Evolutionary conservation across 169 alveolate species (phyloP), one percentile per base, ranked within the genome.

Genomic region (Eimeria acervulina): DNA sequence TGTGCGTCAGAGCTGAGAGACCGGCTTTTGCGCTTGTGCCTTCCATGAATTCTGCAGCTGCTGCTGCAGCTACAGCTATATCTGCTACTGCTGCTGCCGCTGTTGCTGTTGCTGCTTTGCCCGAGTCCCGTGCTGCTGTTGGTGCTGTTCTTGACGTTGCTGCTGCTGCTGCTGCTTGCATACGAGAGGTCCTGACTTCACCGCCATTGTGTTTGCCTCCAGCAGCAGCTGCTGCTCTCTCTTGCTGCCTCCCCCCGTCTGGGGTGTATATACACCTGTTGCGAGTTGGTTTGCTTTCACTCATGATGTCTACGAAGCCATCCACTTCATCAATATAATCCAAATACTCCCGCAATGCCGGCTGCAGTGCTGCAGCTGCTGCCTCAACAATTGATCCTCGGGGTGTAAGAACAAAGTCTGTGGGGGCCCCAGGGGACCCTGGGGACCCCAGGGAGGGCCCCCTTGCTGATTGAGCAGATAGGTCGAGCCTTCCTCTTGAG

Each of bases 401-500:
- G 26, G 90, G 90, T n/a, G 90, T 81, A 1, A 81, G 23, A 0
- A 81, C 90, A 26, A 81, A 81, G 21, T 81, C 90, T 10, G 68
- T 28, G 15, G 85, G 85, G 85, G 85, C 85, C 85, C 85, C 85
- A 3, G 52, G 55, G 85, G 85, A 59, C 85, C 85, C 55, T 59
- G n/a, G n/a, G n/a, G n/a, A n/a, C n/a, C n/a, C n/a, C n/a, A n/a
- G n/a, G n/a, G n/a, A n/a, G n/a, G 83, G 40, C 51, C 51, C 83
- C 83, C 51, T n/a, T 61, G 72, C 72, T 61, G 72, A 12, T 61
- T 12, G 31, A 21, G 72, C 40, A 31, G 33, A 26, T 8, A 12
- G 40, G 2, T 19, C 31, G 55, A 28, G 59, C 21, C 61, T 61
- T 12, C 33, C 51, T 23, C 61, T 38, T 13, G 87, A 15, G 87